These are phyloP conservation scores for Litsea cubeba DNA, from an alignment of 164 flowering plant genomes.

Conservation along the genomic window DNA sequence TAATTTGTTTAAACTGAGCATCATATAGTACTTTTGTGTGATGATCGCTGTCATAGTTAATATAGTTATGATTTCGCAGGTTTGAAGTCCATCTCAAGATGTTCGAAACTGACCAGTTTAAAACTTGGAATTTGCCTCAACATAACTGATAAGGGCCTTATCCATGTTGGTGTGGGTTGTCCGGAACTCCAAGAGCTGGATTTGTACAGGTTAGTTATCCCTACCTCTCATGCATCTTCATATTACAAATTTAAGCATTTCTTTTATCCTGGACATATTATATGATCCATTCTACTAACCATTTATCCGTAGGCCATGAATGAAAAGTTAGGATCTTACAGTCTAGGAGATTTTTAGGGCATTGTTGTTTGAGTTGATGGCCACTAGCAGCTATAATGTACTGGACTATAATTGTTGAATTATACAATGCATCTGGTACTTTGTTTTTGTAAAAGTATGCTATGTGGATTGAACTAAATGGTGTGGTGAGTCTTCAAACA, in stretches of 20 bases:
- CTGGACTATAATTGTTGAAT: no score
- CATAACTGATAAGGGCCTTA: conserved; percentile 65
- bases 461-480: no score
- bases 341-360: neutral
- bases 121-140: conserved; percentile 85
- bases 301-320: neutral
- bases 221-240: neutral
- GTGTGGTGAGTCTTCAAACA: no score
- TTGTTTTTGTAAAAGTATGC: no score
- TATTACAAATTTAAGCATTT: neutral
- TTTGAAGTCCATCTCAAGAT: conserved; percentile 61
- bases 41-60: neutral
- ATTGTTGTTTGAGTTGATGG: neutral
- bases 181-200: conserved; percentile 75
- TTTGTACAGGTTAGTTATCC: conserved; percentile 66
- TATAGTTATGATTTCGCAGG: conserved; percentile 37
- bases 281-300: neutral
- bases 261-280: neutral
- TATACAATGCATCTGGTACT: no score
- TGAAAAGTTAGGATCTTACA: neutral
- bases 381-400: neutral
- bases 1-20: no score
- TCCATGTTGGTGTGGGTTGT: conserved; percentile 52
- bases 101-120: conserved; percentile 50
- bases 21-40: no score